phyloP scores from a whole-genome alignment of 116 monocot species.

The Posidonia oceanica region DNA sequence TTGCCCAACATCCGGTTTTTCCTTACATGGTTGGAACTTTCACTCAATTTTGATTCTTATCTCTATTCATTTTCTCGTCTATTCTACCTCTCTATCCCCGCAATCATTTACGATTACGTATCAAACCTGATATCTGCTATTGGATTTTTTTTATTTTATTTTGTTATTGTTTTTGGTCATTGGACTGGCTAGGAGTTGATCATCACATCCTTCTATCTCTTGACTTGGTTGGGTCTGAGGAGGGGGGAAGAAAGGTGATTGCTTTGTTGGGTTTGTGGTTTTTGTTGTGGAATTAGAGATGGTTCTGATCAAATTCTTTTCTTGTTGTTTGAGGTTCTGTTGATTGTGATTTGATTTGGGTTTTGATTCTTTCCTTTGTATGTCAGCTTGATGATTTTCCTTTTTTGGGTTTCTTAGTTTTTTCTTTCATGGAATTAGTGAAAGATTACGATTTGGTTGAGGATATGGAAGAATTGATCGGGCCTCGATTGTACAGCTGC shows the following conservation, averaged over 20 bases:
- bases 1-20: too few relatives aligned
- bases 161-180: not conserved
- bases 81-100: not conserved
- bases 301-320: not conserved
- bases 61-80: not conserved
- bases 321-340: too few relatives aligned
- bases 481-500: conserved; percentile 59
- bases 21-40: not conserved
- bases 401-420: not conserved
- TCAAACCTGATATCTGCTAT: not conserved
- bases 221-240: not conserved
- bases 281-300: not conserved
- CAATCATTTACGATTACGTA: not conserved
- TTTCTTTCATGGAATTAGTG: not conserved
- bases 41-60: not conserved
- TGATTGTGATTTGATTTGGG: not conserved
- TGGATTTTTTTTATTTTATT: not conserved
- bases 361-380: not conserved
- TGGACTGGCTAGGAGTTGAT: too few relatives aligned
- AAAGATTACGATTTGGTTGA: not conserved
- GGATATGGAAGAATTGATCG: conserved; percentile 24
- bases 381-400: not conserved
- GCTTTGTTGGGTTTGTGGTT: not conserved
- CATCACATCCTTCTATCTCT: not conserved
- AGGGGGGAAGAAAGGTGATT: not conserved